These are phyloP conservation scores for Rutidosis leptorrhynchoides DNA, from an alignment of 129 eudicot species.

Conservation along the genomic window DNA sequence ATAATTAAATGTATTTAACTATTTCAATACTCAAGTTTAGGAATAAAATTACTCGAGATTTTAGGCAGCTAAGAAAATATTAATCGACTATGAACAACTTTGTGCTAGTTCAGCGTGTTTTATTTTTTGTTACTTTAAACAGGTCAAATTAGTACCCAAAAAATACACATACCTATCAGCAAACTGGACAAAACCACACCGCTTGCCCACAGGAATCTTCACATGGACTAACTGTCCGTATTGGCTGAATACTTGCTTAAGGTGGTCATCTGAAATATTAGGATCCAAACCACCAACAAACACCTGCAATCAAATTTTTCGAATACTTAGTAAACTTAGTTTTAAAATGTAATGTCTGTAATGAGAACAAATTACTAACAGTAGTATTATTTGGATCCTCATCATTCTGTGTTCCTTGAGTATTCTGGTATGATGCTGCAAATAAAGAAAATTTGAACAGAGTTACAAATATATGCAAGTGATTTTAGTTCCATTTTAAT, in stretches of 20 bases:
- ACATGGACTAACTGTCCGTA: constrained; percentile 81
- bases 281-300: constrained; percentile 90
- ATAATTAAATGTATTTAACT: too few relatives aligned
- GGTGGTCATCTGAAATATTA: constrained; percentile 67
- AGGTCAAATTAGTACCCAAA: background rate
- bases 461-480: constrained; percentile 1
- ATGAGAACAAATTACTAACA: constrained; percentile 49
- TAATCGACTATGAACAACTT: background rate
- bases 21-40: too few relatives aligned
- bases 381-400: constrained; percentile 94
- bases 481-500: background rate
- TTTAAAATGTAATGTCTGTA: background rate
- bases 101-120: background rate
- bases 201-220: constrained; percentile 86
- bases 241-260: constrained; percentile 68
- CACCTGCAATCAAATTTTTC: constrained; percentile 41
- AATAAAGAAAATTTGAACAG: constrained; percentile 18
- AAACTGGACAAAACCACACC: constrained; percentile 90
- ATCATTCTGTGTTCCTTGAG: constrained; percentile 72
- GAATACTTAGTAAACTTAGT: background rate
- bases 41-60: background rate
- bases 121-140: background rate
- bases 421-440: constrained; percentile 75
- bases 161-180: constrained; percentile 34
- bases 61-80: background rate